Base-by-base conservation (phyloP, 495 filamentous ascomycete species). In the Aspergillus panamensis region DNA sequence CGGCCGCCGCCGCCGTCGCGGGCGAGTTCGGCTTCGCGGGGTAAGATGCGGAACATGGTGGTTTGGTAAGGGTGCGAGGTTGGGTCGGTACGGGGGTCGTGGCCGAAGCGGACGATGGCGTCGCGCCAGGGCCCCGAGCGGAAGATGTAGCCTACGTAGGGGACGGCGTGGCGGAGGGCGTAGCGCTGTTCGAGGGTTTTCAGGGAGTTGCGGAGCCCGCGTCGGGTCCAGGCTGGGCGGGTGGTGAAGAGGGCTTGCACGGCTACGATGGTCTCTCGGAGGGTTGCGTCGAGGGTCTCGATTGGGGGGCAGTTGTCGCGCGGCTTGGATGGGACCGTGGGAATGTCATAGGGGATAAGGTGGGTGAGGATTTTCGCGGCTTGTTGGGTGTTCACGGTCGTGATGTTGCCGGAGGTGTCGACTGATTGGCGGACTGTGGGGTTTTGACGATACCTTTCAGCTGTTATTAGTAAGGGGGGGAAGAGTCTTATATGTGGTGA, bases 111-210 rank as follows among this genome's bases (percentile, higher is more conserved):
- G 57, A 97, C 80, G 55, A 96, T 81, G 13, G 89, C 85, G 68
- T 97, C 92, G 48, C 90, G 82, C 87, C 90, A 98, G 0, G 94
- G 94, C 1, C 94, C 94, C 6, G 86, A 87, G 48, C 84, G 84
- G 79, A 96, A 96, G 73, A 88, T 86, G 73, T 96, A 98, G 8
- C 87, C 92, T 1, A 89, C 83, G 62, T 95, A 90, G 57, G 86
- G 86, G 32, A 88, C 71, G 47, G 87, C 83, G 58, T 83, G 71
- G 65, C 86, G 83, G 21, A 91, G 75, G 10, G 81, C 65, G 60
- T 82, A 79, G 30, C 79, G 76, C 7, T 77, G 78, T 40, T 89
- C 74, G 42, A 67, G 55, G 13, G 63, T 66, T 44, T 61, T 60
- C 42, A 86, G 62, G 17, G 78, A 70, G 70, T 95, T 96, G 64